These are phyloP conservation scores for Termitomyces sp. DNA, from an alignment of 768 basidiomycete species.

Conservation along the genomic window DNA sequence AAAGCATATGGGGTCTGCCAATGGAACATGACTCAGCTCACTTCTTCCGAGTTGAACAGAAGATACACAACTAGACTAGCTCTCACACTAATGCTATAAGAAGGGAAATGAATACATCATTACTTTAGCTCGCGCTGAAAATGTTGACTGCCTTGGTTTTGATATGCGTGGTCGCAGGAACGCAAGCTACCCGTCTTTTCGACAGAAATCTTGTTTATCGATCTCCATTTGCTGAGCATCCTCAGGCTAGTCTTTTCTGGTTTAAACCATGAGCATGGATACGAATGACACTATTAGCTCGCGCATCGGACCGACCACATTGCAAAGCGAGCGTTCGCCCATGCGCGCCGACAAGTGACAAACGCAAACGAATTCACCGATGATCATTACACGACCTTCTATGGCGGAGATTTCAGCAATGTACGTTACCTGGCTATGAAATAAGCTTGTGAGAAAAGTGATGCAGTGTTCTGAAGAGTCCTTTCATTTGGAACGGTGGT, in stretches of 20 bases:
- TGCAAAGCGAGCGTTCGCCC: not conserved
- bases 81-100: not conserved
- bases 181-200: conserved; percentile 17
- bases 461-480: not conserved
- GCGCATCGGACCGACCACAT: not conserved
- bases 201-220: conserved; percentile 36
- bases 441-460: not conserved
- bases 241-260: conserved; percentile 26
- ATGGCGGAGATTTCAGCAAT: not conserved
- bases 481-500: not conserved
- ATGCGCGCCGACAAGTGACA: conserved; percentile 14
- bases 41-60: not conserved
- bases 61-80: not conserved
- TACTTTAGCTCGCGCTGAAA: not conserved
- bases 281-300: not conserved
- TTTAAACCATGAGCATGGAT: conserved; percentile 2
- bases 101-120: not conserved
- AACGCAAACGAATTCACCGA: not conserved
- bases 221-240: conserved; percentile 31
- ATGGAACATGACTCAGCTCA: not conserved
- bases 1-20: not conserved
- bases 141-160: not conserved
- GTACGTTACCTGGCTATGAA: not conserved
- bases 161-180: not conserved
- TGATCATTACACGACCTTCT: not conserved